Base-by-base conservation (phyloP, 176 grass and related monocot genomes). In the Chrysopogon serrulatus region DNA sequence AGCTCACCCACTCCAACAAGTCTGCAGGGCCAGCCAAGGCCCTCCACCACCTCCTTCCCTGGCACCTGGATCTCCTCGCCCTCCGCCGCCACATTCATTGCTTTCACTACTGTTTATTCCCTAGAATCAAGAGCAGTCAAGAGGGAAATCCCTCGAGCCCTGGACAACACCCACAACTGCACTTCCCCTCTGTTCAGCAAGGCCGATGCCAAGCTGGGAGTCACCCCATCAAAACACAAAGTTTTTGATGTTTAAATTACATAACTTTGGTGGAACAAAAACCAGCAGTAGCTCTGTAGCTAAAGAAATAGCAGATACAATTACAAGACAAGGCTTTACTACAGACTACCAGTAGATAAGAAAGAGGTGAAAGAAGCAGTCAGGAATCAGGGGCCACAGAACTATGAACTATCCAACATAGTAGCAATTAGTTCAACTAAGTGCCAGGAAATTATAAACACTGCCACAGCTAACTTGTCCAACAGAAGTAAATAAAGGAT, bases 401-500 rank as follows among this genome's bases (percentile, higher is more conserved):
- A 26, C 24, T n/a, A n/a, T n/a, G n/a, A n/a, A n/a, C n/a, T 33
- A 78, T 69, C 23, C 28, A 62, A 31, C 27, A 65, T 68, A 61
- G 27, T 23, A 17, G 48, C 19, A 70, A 49, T 17, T 35, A 74
- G 74, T 78, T 86, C 74, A 34, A 73, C 44, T 28, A 68, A 56
- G 9, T 78, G 39, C 66, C 48, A 78, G 28, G 53, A 53, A 77
- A 80, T 40, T 59, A 77, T 8, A 78, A 80, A 48, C 59, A 70
- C 33, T 35, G 57, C 11, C 23, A 80, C 21, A 36, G 34, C 49
- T 82, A 77, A 24, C 30, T 35, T 78, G 43, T 73, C 31, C 9
- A 73, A 40, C 11, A 40, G 65, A 64, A 56, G 11, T 18, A 74
- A 32, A 62, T 40, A 86, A 79, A 78, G 53, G 53, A 49, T 86